phyloP scores from a whole-genome alignment of 2,329 filamentous ascomycete species.

The Lasiodiplodia gonubiensis region DNA sequence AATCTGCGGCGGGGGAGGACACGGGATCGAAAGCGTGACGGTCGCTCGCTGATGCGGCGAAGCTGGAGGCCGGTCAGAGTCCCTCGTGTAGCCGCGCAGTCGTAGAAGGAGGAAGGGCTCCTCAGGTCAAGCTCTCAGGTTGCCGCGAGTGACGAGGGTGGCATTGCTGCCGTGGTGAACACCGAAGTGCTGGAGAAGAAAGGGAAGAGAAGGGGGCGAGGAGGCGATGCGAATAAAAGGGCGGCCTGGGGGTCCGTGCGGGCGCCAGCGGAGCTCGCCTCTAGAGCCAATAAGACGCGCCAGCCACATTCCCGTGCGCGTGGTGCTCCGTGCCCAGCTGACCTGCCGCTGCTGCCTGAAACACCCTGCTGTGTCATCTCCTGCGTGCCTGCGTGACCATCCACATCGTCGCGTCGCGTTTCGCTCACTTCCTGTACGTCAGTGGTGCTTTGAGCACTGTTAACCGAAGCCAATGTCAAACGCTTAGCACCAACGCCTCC shows the following conservation, averaged over 20 bases:
- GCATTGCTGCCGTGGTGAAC: constrained; percentile 17
- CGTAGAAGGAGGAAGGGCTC: too few relatives aligned
- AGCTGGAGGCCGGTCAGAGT: not conserved
- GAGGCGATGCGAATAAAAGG: constrained; percentile 1
- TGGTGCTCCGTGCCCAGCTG: constrained; percentile 7
- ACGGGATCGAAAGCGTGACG: not conserved
- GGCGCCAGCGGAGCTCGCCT: not conserved
- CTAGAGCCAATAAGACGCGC: not conserved
- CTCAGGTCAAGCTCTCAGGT: not conserved
- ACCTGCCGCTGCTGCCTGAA: not conserved
- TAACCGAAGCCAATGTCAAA: constrained; percentile 12
- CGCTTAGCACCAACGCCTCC: constrained; percentile 12
- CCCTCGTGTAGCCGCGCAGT: not conserved
- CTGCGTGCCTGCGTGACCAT: not conserved
- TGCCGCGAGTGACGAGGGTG: not conserved
- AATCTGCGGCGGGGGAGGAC: not conserved
- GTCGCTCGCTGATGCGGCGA: not conserved
- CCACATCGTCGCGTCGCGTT: not conserved
- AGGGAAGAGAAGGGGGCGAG: not conserved
- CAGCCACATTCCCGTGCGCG: not conserved
- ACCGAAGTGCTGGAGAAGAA: constrained; percentile 2
- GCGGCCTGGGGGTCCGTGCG: not conserved
- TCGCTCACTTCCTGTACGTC: too few relatives aligned
- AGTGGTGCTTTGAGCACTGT: not conserved
- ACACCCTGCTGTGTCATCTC: not conserved